phyloP scores from a whole-genome alignment of 306 rosid genomes.

The Medicago arabica region DNA sequence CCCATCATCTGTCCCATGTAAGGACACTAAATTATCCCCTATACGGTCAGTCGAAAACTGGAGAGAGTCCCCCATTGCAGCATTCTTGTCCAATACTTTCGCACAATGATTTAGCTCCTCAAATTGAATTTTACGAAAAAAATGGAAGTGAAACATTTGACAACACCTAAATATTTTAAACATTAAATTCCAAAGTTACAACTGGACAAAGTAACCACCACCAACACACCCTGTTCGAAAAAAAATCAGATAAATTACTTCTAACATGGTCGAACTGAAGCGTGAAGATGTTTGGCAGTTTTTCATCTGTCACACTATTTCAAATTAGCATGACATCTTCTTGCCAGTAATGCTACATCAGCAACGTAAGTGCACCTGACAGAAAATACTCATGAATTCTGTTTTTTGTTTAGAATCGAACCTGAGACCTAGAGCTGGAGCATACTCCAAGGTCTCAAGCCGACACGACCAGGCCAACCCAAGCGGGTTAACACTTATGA shows the following conservation, averaged over 20 bases:
- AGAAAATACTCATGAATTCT: too few relatives aligned
- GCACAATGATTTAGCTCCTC: slow-evolving; percentile 10
- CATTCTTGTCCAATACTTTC: background rate
- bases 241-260: background rate
- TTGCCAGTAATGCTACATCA: too few relatives aligned
- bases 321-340: background rate
- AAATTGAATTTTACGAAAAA: background rate
- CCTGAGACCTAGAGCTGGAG: too few relatives aligned
- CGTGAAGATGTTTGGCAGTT: slow-evolving; percentile 14
- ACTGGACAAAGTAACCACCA: background rate
- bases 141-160: slow-evolving; percentile 14
- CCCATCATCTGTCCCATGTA: background rate
- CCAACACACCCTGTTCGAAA: background rate
- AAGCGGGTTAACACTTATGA: background rate
- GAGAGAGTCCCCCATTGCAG: slow-evolving; percentile 6
- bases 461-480: too few relatives aligned
- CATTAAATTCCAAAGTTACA: slow-evolving; percentile 8
- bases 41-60: background rate
- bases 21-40: background rate
- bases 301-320: background rate
- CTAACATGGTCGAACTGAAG: background rate
- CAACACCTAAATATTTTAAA: background rate
- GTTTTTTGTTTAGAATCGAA: too few relatives aligned
- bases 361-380: too few relatives aligned
- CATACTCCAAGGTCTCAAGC: too few relatives aligned